Evolutionary conservation across 768 basidiomycete species (phyloP).

Genomic region (Tylopilus vinaceipallidus): DNA sequence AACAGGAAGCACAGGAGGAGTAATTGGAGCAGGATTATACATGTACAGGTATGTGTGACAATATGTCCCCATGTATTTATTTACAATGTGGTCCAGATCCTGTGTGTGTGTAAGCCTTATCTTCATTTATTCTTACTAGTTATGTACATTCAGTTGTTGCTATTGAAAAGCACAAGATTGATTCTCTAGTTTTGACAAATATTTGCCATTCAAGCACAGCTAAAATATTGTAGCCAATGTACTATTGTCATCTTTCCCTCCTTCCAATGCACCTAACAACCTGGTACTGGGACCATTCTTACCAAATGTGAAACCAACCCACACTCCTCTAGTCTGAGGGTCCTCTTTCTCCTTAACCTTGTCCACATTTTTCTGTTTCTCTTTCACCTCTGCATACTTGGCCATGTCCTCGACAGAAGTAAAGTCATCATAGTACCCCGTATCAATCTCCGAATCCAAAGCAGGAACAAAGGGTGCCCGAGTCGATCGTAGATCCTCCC

Average conservation of each 20-base stretch:
- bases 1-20: too few species aligned
- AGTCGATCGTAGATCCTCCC: slow-evolving; percentile 74
- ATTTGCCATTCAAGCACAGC: too few species aligned
- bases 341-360: slow-evolving; percentile 88
- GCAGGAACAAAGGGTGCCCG: slow-evolving; percentile 92
- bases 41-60: too few species aligned
- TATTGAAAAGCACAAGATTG: too few species aligned
- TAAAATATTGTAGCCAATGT: slow-evolving; percentile 62
- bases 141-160: too few species aligned
- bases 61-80: too few species aligned
- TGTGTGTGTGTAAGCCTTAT: too few species aligned
- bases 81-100: too few species aligned
- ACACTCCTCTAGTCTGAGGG: slow-evolving; percentile 65
- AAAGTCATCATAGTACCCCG: slow-evolving; percentile 94
- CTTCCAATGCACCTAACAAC: slow-evolving; percentile 26
- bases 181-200: too few species aligned
- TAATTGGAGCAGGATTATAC: too few species aligned
- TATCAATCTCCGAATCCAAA: slow-evolving; percentile 91
- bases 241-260: slow-evolving; percentile 43
- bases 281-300: slow-evolving; percentile 71
- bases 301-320: slow-evolving; percentile 92
- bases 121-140: too few species aligned
- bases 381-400: slow-evolving; percentile 97
- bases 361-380: slow-evolving; percentile 95
- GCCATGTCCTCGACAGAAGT: slow-evolving; percentile 91